Base-by-base conservation (phyloP, 163 green algal genomes). In the Scenedesmus sp. region DNA sequence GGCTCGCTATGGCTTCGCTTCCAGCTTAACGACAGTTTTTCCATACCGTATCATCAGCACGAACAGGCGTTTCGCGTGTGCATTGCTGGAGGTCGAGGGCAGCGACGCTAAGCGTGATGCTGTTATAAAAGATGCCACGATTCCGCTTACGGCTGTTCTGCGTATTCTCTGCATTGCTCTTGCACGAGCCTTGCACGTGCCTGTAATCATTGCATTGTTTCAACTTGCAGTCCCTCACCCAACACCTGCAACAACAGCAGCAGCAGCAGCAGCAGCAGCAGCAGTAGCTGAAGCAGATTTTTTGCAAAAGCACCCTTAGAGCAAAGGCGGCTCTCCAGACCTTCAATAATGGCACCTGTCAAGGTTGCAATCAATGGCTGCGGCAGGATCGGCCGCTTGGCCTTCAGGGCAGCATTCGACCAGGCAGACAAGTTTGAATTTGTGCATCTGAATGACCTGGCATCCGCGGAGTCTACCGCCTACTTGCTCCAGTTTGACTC, bases 401-500 rank as follows among this genome's bases (percentile, higher is more conserved):
- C 93, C 0, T 86, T 96, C 53, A 90, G 96, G 26, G 26, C 94
- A 12, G 93, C 90, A 2, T 96, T 93, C 89, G 87, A 88, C 1
- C 82, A 89, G n/a, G 83, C 89, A 12, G 93, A 94, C 3, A 59
- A 72, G 22, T 94, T 98, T 65, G 91, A 98, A 84, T 90, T 98
- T 44, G 95, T 98, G 33, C 92, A 96, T 46, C 93, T 99, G 46
- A 99, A 99, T 87, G 97, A 98, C 73, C 92, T 95, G 37, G 94
- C 93, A 1, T 88, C 92, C 0, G 91, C 95, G 0, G 95, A 98
- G 85, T 94, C 61, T 16, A 92, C 93, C 20, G 96, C 97, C 6
- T 98, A 98, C 93, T 90, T 98, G 1, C 88, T 98, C 37, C 97
- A 98, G 91, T 98, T 95, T 76, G 97, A 98, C 93, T 95, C 83